Base-by-base conservation (phyloP, 805 yeast species). In the Wickerhamiella dianesei region DNA sequence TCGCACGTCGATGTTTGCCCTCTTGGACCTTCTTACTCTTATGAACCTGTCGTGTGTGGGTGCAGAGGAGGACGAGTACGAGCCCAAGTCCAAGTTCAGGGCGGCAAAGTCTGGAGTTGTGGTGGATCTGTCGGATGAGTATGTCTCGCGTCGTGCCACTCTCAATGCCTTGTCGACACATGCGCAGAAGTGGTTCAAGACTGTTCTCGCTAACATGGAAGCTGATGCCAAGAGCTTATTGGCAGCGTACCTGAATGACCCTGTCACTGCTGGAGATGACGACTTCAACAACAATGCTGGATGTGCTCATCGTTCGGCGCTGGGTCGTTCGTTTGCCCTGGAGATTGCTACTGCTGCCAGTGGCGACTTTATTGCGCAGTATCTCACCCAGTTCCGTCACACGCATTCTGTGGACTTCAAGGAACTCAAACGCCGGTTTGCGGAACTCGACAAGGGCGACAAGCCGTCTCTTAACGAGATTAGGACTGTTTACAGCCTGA, bases 251-350 rank as follows among this genome's bases (percentile, higher is more conserved):
- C 75, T 87, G 3, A 72, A 54, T 9, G 51, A 41, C 16, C 19
- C 48, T 3, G 44, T 43, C 13, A 46, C 85, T 1, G 41, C 41
- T 4, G 42, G 20, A 13, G 56, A 55, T n/a, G 72, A 68, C 36
- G 44, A 35, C 19, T 22, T 16, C n/a, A 53, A 72, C 62, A 55
- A 66, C 56, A 73, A 83, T 39, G 80, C 82, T 48, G 39, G 39
- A 5, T 5, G 39, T 5, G 41, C 41, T 19, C 21, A 14, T 6
- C 14, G 14, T 5, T 14, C 41, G 16, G 20, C 41, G 14, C 79
- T 74, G 57, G 97, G 97, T 46, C 80, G 87, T 43, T 80, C 94
- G 0, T 84, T 89, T 70, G 97, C 98, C 0, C 67, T 88, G 48
- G 92, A 84, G 53, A 74, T 86, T 35, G 73, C 74, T 48, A 64